Evolutionary conservation across 2,329 filamentous ascomycete genomes (phyloP).

Genomic region (Fusarium coicis): DNA sequence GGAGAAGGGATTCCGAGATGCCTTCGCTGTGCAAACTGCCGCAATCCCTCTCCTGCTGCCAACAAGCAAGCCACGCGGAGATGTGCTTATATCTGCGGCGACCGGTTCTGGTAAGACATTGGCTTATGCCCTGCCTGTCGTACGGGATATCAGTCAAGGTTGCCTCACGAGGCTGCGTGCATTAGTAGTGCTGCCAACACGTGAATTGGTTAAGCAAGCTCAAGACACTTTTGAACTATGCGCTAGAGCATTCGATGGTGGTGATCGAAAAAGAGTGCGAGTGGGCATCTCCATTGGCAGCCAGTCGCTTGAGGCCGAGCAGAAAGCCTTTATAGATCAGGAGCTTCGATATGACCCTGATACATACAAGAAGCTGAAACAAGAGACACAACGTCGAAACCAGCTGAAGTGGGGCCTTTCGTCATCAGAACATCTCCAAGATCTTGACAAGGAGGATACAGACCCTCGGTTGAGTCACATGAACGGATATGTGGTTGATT

Average conservation of each 20-base stretch:
- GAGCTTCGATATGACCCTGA: slow-evolving; percentile 72
- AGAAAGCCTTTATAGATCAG: slow-evolving; percentile 59
- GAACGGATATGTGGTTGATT: slow-evolving; percentile 67
- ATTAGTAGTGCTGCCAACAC: slow-evolving; percentile 87
- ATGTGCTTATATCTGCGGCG: slow-evolving; percentile 89
- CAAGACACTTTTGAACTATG: slow-evolving; percentile 81
- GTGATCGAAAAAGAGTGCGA: slow-evolving; percentile 73
- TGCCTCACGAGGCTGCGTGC: slow-evolving; percentile 76
- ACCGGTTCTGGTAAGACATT: slow-evolving; percentile 97
- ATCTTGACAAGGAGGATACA: slow-evolving; percentile 32
- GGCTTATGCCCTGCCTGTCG: slow-evolving; percentile 87
- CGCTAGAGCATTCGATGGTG: slow-evolving; percentile 67
- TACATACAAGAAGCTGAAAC: slow-evolving; percentile 53
- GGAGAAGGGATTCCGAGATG: slow-evolving; percentile 61
- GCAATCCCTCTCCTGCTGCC: slow-evolving; percentile 83
- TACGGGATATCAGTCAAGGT: slow-evolving; percentile 76
- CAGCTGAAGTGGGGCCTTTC: slow-evolving; percentile 11
- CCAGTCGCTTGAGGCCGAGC: slow-evolving; percentile 75
- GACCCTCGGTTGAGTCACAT: slow-evolving; percentile 50
- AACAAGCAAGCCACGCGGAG: slow-evolving; percentile 71
- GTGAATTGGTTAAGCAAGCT: slow-evolving; percentile 90
- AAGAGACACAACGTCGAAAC: slow-evolving; percentile 29
- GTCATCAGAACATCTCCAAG: slow-evolving; percentile 29
- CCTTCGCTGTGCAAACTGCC: slow-evolving; percentile 57
- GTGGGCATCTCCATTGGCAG: slow-evolving; percentile 87